Evolutionary conservation across 371 early-diverging fungal genomes (phyloP).

Genomic region (Mortierella sp.): DNA sequence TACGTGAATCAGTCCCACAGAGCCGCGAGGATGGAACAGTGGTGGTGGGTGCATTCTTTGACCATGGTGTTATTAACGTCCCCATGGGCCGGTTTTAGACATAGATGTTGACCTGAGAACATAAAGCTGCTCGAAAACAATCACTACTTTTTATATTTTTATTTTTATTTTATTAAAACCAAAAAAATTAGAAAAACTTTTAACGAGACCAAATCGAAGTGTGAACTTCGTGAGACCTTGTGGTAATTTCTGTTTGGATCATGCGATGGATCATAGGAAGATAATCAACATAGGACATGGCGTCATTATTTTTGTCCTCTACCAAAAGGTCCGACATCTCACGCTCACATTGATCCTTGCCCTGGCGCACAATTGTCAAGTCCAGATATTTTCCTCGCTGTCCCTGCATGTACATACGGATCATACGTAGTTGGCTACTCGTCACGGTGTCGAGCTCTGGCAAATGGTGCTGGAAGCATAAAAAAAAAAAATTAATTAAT

Average conservation of each 20-base stretch:
- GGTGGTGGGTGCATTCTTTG: constrained; percentile 56
- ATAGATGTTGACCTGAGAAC: neutral
- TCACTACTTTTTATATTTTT: neutral
- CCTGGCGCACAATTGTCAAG: constrained; percentile 71
- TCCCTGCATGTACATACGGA: constrained; percentile 72
- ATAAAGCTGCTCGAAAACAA: neutral
- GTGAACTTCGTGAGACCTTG: constrained; percentile 29
- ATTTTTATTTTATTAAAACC: neutral
- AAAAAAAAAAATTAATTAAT: neutral
- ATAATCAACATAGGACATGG: constrained; percentile 94
- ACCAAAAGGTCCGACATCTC: constrained; percentile 74
- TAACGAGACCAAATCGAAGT: constrained; percentile 31
- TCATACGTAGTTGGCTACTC: constrained; percentile 70
- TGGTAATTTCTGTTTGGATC: constrained; percentile 81
- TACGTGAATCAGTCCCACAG: constrained; percentile 43
- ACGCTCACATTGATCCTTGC: constrained; percentile 71
- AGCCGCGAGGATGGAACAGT: constrained; percentile 56
- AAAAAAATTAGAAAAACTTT: neutral
- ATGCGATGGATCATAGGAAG: constrained; percentile 89
- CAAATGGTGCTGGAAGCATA: constrained; percentile 57
- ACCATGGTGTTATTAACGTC: constrained; percentile 53
- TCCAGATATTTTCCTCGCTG: constrained; percentile 61
- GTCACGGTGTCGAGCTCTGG: constrained; percentile 70
- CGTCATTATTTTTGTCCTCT: constrained; percentile 88
- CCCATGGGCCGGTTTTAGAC: constrained; percentile 46